Base-by-base conservation (phyloP, 2,329 filamentous ascomycete species). In the Apiospora sp. region DNA sequence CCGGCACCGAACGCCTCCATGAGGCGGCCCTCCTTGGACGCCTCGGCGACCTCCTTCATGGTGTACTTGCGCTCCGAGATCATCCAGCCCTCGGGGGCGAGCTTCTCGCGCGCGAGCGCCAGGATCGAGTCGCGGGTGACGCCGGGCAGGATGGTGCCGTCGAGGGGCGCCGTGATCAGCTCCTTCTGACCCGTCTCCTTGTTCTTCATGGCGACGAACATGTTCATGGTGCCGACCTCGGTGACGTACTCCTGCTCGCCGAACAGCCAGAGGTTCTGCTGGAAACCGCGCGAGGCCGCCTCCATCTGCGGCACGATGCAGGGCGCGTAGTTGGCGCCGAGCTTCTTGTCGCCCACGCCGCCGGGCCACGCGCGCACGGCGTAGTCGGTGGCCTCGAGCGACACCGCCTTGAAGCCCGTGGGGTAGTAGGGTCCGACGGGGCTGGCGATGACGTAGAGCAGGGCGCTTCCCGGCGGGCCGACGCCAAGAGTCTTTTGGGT, bases 171-270 rank as follows among this genome's bases (percentile, higher is more conserved):
- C n/a, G 96, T 99, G 79, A 98, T 83, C 71, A 99, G 90, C 86
- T 98, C 95, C 80, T 95, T 96, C 85, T 95, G 90, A 10, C 96
- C 96, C 16, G 94, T 96, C 82, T 93, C 88, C 87, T 93, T 94
- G 86, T 97, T 91, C 85, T 91, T 91, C 78, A 98, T 85, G 58
- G 93, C 95, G 44, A 93, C 92, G 80, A 98, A 99, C 82, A 99
- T 91, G 85, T 99, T 99, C 96, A 99, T 99, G 72, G 96, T 98
- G 79, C 96, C 96, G 72, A 98, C 96, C 84, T 99, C 96, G 67
- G 96, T 99, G 73, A 98, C 92, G 80, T 92, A 98, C 83, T 98
- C 94, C 83, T 98, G 94, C 80, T 97, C 92, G 61, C 95, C 95
- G 81, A 98, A 99, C 44, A 99, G 87, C 96, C 96, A 99, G 71